Base-by-base conservation (phyloP, 345 rosid genomes). In the Populus simonii region DNA sequence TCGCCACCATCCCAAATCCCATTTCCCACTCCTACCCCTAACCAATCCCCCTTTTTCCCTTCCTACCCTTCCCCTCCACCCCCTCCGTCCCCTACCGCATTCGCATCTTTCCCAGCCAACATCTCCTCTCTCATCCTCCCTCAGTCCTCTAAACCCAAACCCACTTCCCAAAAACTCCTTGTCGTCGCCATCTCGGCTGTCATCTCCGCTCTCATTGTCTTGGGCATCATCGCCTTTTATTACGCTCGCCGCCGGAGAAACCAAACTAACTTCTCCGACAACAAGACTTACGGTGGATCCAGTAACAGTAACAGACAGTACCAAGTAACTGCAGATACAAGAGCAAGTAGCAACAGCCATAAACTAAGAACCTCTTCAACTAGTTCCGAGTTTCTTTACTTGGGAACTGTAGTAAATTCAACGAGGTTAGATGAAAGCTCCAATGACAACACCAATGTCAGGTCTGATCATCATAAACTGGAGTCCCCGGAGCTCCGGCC, bases 401-500 rank as follows among this genome's bases (percentile, higher is more conserved):
- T 93, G 81, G 98, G 97, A 73, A 94, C 90, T 65, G 31, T 92
- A 39, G 95, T 83, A 17, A 90, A 87, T 79, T 85, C 89, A 0
- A 81, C 87, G 29, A 75, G 82, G 20, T 62, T 86, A 12, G 88
- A 86, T 10, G 92, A 84, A 25, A 16, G 36, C 68, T 57, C 75
- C 41, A 36, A 73, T 9, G 70, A 70, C 7, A 71, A 55, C 67
- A 39, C 36, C 5, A 43, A 38, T 63, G 70, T 45, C 5, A 73
- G 74, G 29, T 85, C 86, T 53, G 92, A 85, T 68, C 88, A 88
- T 20, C 81, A 88, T 78, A 94, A 91, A 74, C 38, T 94, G 67
- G 93, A 92, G 18, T 96, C 99, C 17, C 99, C 99, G 82, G 99
- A 94, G 85, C 92, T 96, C 45, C 92, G 88, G 39, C 99, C 98